Evolutionary conservation across 352 stramenopile genomes (phyloP).

Genomic region (Globisporangium nodosum): DNA sequence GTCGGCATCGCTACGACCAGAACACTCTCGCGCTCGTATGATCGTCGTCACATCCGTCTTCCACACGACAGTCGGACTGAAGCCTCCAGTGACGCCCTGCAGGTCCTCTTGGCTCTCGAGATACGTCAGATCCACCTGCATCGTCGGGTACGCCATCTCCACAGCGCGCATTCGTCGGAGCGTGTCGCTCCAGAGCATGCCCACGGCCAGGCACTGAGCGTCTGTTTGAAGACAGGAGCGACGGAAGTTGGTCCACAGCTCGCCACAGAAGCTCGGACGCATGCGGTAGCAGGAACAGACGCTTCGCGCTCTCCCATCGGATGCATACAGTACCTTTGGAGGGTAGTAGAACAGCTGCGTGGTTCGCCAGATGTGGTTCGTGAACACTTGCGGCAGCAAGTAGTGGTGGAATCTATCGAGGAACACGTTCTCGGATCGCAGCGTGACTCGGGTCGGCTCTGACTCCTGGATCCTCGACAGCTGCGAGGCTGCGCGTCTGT

Average conservation of each 20-base stretch:
- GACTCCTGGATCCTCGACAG: neutral
- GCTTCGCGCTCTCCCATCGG: neutral
- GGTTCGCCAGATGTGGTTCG: slow-evolving; percentile 22
- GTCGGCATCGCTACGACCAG: neutral
- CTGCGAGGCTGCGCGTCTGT: neutral
- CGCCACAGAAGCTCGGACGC: slow-evolving; percentile 9
- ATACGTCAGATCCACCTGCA: slow-evolving; percentile 7
- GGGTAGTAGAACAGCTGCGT: slow-evolving; percentile 31
- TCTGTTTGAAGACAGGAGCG: slow-evolving; percentile 23
- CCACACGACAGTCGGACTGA: slow-evolving; percentile 13
- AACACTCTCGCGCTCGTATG: slow-evolving; percentile 5
- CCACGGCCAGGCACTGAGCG: slow-evolving; percentile 34
- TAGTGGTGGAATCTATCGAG: slow-evolving; percentile 41
- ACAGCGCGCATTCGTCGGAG: neutral
- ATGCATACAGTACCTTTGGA: slow-evolving; percentile 10
- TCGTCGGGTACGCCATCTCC: neutral
- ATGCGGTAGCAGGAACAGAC: slow-evolving; percentile 17
- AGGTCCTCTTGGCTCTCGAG: slow-evolving; percentile 12
- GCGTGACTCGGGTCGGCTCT: neutral
- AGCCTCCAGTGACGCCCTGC: slow-evolving; percentile 1
- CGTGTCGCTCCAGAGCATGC: slow-evolving; percentile 6
- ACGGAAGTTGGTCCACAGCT: slow-evolving; percentile 9
- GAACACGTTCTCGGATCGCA: slow-evolving; percentile 19
- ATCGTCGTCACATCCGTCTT: slow-evolving; percentile 16
- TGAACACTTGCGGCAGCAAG: slow-evolving; percentile 27